These are phyloP conservation scores for Roridomyces roridus DNA, from an alignment of 768 basidiomycete species.

Conservation along the genomic window DNA sequence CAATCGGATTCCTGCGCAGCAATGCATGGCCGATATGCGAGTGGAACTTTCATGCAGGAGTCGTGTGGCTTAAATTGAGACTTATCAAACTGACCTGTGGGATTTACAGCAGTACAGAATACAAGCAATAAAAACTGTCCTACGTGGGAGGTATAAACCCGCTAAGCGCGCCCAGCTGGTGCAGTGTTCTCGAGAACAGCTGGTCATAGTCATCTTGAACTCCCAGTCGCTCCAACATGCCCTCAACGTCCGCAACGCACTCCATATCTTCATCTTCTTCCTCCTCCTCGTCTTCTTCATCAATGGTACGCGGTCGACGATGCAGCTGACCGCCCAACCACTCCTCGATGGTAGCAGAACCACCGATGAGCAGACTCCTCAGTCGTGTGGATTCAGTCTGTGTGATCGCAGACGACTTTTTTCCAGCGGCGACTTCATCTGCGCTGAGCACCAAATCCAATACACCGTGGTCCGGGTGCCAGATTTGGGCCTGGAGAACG, in stretches of 20 bases:
- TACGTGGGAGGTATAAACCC: constrained; percentile 26
- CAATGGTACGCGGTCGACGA: constrained; percentile 26
- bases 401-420: constrained; percentile 56
- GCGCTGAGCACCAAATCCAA: constrained; percentile 51
- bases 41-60: too few relatives aligned
- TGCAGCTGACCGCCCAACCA: constrained; percentile 54
- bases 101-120: too few relatives aligned
- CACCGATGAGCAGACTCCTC: constrained; percentile 67
- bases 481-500: constrained; percentile 66
- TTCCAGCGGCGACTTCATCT: constrained; percentile 34
- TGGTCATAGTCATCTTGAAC: constrained; percentile 69
- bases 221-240: constrained; percentile 54
- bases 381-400: constrained; percentile 79
- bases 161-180: constrained; percentile 58
- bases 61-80: too few relatives aligned
- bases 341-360: constrained; percentile 67
- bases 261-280: neutral
- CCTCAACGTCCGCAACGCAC: constrained; percentile 37
- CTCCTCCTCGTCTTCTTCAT: constrained; percentile 29
- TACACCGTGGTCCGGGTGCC: constrained; percentile 59
- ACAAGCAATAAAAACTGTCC: neutral
- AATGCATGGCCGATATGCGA: too few relatives aligned
- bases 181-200: constrained; percentile 64
- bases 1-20: too few relatives aligned
- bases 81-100: too few relatives aligned